Base-by-base conservation (phyloP, 2,329 filamentous ascomycete genomes). In the Trichoderma sp. region DNA sequence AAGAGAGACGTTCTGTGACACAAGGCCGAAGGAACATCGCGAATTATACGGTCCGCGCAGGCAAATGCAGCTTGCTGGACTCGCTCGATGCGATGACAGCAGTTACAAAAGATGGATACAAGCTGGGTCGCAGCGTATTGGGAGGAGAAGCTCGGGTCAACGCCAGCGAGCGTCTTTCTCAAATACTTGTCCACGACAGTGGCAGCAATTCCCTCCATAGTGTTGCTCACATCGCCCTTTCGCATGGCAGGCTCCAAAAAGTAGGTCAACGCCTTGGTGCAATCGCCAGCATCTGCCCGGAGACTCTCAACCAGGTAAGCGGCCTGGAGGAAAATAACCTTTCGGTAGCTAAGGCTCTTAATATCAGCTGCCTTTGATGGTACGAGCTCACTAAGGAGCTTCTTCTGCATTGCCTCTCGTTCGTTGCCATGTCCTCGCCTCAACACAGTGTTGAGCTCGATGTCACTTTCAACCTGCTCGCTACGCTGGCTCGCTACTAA, bases 361-460 rank as follows among this genome's bases (percentile, higher is more conserved):
- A 98, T 92, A 64, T 97, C 92, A 2, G 87, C 83, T 69, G 93
- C 89, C 73, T 90, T 92, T 6, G 87, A 84, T 0, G 94, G 92
- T 32, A 99, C 83, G 54, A 95, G 85, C 70, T 88, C 86, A 4
- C 85, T 84, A 25, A 99, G 84, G 8, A 89, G 86, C 74, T 89
- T 92, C 82, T 96, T 97, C 76, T 97, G 93, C 70, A 91, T 87
- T 2, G 88, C 80, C 65, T 93, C 89, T 70, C 94, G 89, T 34
- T 94, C 91, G 6, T 89, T 87, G 70, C 89, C 92, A 83, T 93
- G 92, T 19, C 94, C 94, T 69, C 95, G 88, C 69, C 94, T 89
- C 60, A 99, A 84, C 19, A 98, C 91, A 0, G 93, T 97, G 75
- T 99, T 98, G 48, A 99, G 86, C 75, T 99, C 95, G 66, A 99